phyloP scores from a whole-genome alignment of 176 grass and related monocot species.

The Carex parvula region DNA sequence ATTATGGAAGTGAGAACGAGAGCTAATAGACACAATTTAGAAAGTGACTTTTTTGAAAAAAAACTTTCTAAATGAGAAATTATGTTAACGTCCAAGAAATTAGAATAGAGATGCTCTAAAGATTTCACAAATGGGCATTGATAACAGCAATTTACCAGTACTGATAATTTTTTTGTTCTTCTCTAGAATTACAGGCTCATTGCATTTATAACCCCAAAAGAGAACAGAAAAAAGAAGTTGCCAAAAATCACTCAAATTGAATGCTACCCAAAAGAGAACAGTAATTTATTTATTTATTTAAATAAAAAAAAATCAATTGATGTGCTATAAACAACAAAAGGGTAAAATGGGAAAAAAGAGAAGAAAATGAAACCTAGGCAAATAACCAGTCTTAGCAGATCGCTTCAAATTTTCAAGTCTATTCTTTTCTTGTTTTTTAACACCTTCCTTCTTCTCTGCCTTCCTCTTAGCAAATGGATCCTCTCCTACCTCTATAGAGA shows the following conservation, averaged over 20 bases:
- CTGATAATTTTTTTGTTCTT: not conserved
- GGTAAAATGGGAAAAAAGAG: not conserved
- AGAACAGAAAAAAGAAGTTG: not conserved
- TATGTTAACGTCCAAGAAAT: no score
- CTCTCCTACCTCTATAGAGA: slow-evolving; percentile 54
- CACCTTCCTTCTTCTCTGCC: slow-evolving; percentile 73
- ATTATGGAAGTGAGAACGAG: no score
- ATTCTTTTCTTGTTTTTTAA: slow-evolving; percentile 91
- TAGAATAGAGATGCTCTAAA: no score
- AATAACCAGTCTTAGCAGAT: slow-evolving; percentile 71
- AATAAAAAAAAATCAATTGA: not conserved
- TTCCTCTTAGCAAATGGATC: slow-evolving; percentile 87
- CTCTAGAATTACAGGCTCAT: not conserved
- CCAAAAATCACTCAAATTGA: not conserved
- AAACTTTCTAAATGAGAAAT: no score
- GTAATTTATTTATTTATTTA: slow-evolving; percentile 5
- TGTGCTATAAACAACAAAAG: not conserved
- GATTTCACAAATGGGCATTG: not conserved
- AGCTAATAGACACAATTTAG: no score
- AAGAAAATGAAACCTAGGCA: slow-evolving; percentile 62
- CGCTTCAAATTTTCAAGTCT: slow-evolving; percentile 78
- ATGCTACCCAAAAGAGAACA: not conserved
- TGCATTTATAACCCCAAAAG: not conserved
- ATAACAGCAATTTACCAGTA: not conserved
- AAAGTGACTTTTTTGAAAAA: no score